Percentiles rank a stretch among this genome's conserved stretches.
phyloP scores from a whole-genome alignment of 768 basidiomycete genomes.

The Auriscalpium orientale region DNA sequence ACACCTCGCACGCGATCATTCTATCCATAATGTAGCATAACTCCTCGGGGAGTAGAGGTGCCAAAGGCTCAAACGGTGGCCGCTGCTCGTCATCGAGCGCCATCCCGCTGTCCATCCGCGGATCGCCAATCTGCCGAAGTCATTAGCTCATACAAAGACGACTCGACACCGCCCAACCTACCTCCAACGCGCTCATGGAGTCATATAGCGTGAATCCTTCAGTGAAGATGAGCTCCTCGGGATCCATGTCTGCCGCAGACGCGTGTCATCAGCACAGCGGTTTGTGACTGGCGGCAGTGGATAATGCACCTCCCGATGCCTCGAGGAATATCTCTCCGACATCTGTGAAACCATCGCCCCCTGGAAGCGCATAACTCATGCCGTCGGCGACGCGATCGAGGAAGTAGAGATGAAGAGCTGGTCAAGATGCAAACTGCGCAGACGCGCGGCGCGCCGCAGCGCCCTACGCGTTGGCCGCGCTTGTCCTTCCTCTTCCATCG shows the following conservation, averaged over 20 bases:
- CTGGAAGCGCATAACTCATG: slow-evolving; percentile 31
- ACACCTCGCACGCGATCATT: slow-evolving; percentile 71
- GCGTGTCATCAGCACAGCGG: background rate
- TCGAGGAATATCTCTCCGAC: slow-evolving; percentile 51
- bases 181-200: slow-evolving; percentile 93
- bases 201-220: slow-evolving; percentile 72
- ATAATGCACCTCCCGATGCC: slow-evolving; percentile 50
- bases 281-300: background rate
- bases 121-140: slow-evolving; percentile 70
- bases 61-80: slow-evolving; percentile 55
- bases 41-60: slow-evolving; percentile 65
- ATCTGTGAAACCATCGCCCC: slow-evolving; percentile 55
- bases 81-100: slow-evolving; percentile 31
- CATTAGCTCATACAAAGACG: slow-evolving; percentile 3
- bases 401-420: background rate
- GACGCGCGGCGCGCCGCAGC: too few species aligned
- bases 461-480: too few species aligned
- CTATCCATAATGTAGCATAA: slow-evolving; percentile 85
- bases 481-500: too few species aligned
- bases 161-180: slow-evolving; percentile 26
- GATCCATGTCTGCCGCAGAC: slow-evolving; percentile 45
- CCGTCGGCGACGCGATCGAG: background rate
- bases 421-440: background rate
- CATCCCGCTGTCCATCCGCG: slow-evolving; percentile 81
- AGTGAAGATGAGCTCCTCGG: slow-evolving; percentile 56